These are phyloP conservation scores for Diplodia seriata DNA, from an alignment of 2,329 filamentous ascomycete species.

Conservation along the genomic window DNA sequence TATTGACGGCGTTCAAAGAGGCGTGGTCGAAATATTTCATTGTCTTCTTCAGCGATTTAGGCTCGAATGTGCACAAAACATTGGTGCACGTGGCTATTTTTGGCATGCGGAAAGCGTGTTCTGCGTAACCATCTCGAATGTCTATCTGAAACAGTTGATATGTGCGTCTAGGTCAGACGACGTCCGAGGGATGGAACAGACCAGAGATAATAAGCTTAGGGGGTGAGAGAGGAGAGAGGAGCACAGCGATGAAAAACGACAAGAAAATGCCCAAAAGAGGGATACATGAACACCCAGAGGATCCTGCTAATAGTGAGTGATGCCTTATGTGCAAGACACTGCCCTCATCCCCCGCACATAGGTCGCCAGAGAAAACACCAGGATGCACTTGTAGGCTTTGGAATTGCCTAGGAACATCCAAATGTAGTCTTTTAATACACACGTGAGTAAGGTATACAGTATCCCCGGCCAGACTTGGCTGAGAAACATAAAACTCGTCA, in stretches of 20 bases:
- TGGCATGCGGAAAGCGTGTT: not conserved
- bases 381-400: no score
- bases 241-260: not conserved
- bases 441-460: no score
- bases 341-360: no score
- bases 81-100: not conserved
- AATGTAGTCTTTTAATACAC: no score
- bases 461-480: no score
- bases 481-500: no score
- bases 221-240: not conserved
- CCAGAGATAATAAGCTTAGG: not conserved
- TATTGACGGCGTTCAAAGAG: conserved; percentile 1
- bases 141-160: not conserved
- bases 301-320: not conserved
- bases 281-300: not conserved
- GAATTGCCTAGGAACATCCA: no score
- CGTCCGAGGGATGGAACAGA: not conserved
- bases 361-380: no score
- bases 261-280: not conserved
- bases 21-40: not conserved
- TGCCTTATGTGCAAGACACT: no score
- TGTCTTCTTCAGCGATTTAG: not conserved
- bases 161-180: not conserved
- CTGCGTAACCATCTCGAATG: not conserved
- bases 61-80: not conserved